phyloP scores from a whole-genome alignment of 2,329 filamentous ascomycete genomes.

The Ascochyta rabiei region DNA sequence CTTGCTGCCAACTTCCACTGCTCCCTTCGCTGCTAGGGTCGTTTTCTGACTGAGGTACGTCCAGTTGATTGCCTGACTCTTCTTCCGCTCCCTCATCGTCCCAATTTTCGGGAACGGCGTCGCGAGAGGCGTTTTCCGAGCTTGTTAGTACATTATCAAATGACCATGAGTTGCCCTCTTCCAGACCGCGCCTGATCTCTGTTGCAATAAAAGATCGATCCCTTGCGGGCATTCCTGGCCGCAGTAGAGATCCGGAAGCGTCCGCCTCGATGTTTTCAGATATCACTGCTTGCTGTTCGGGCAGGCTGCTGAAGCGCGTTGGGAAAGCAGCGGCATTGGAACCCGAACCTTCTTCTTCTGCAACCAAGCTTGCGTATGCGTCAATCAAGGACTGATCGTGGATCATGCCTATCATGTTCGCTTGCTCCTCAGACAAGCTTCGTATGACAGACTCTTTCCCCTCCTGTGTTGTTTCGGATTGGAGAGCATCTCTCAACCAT shows the following conservation, averaged over 20 bases:
- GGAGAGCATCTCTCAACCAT: conserved; percentile 1
- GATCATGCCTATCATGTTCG: conserved; percentile 10
- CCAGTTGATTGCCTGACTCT: conserved; percentile 1
- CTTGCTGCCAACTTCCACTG: conserved; percentile 50
- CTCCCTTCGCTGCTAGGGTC: conserved; percentile 46
- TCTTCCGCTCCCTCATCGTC: conserved; percentile 30
- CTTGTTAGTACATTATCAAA: conserved; percentile 33
- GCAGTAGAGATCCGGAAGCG: conserved; percentile 24
- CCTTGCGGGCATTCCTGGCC: conserved; percentile 56
- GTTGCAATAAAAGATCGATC: conserved; percentile 55
- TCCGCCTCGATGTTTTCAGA: conserved; percentile 10
- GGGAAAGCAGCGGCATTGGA: conserved; percentile 16
- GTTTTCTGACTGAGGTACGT: conserved; percentile 25
- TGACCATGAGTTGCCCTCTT: conserved; percentile 50
- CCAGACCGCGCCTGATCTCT: conserved; percentile 55
- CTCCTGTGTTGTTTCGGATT: neutral
- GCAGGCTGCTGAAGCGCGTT: conserved; percentile 23
- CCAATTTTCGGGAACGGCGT: conserved; percentile 31
- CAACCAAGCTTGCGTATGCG: conserved; percentile 8
- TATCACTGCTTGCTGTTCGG: conserved; percentile 1
- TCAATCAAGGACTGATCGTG: conserved; percentile 16
- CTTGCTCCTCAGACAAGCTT: conserved; percentile 7
- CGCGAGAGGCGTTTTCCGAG: conserved; percentile 2
- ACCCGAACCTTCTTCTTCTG: conserved; percentile 8
- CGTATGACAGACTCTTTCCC: neutral